Conservation (phyloP, 768 basidiomycete genomes). For the Harrya chromipes region DNA sequence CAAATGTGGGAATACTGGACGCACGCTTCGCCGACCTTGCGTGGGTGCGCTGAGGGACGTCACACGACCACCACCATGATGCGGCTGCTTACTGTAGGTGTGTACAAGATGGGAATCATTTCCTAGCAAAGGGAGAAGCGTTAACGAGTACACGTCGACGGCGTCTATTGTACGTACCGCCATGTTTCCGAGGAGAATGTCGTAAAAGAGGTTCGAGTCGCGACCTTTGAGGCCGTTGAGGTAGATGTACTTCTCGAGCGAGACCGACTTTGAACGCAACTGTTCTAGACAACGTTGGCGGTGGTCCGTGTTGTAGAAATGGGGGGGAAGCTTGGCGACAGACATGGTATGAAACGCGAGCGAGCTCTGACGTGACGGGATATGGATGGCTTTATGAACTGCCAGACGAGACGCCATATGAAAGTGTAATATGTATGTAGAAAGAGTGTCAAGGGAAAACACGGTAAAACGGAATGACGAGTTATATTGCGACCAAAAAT, state of each 20-base stretch:
- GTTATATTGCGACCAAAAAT: too few relatives aligned
- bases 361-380: not conserved
- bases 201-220: slow-evolving; percentile 65
- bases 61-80: slow-evolving; percentile 4
- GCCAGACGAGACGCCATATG: slow-evolving; percentile 5
- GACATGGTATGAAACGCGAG: slow-evolving; percentile 27
- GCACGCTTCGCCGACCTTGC: slow-evolving; percentile 67
- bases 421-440: not conserved
- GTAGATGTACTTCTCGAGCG: slow-evolving; percentile 71
- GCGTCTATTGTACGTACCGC: slow-evolving; percentile 35
- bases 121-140: slow-evolving; percentile 30
- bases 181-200: slow-evolving; percentile 58
- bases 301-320: slow-evolving; percentile 49
- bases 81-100: slow-evolving; percentile 53
- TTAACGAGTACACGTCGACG: slow-evolving; percentile 1
- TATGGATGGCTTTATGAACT: slow-evolving; percentile 6
- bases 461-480: not conserved
- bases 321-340: slow-evolving; percentile 42
- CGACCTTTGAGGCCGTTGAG: slow-evolving; percentile 61
- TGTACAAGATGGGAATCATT: slow-evolving; percentile 70
- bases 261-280: slow-evolving; percentile 51
- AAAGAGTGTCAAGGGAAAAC: not conserved
- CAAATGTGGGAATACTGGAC: slow-evolving; percentile 68
- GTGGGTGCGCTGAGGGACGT: not conserved
- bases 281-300: slow-evolving; percentile 54